A percentile compares a stretch with the other conserved stretches of the same genome.
Conservation (phyloP, 2,329 filamentous ascomycete species). For the Colletotrichum sp. region DNA sequence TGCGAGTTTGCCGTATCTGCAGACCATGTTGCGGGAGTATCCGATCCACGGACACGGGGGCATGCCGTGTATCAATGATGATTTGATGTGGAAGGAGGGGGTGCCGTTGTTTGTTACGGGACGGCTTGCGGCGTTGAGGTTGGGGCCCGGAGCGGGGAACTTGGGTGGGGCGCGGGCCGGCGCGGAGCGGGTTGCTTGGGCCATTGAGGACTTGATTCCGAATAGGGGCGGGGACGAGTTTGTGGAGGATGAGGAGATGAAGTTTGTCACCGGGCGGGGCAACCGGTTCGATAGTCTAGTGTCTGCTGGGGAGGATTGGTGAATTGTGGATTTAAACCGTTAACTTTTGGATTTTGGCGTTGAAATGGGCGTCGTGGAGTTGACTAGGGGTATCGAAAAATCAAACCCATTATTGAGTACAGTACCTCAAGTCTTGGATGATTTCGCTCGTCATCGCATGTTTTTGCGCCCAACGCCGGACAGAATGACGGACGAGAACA, state of each 20-base stretch:
- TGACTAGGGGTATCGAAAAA: background rate
- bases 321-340: background rate
- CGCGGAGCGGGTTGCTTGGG: constrained; percentile 77
- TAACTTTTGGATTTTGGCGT: rapidly evolving
- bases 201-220: constrained; percentile 63
- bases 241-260: constrained; percentile 14
- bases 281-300: constrained; percentile 16
- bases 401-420: background rate
- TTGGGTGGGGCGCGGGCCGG: constrained; percentile 75
- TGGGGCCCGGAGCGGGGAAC: constrained; percentile 77
- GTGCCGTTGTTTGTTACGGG: constrained; percentile 77
- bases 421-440: background rate
- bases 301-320: constrained; percentile 8
- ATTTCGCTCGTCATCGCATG: background rate
- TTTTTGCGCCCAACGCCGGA: background rate
- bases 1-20: constrained; percentile 62
- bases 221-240: background rate
- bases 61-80: constrained; percentile 75
- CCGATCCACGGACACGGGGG: constrained; percentile 70
- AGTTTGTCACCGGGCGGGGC: constrained; percentile 17
- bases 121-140: constrained; percentile 67
- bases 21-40: constrained; percentile 61
- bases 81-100: constrained; percentile 76
- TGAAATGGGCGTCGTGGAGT: background rate
- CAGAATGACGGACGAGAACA: background rate